Conservation (phyloP, 805 yeast species). For the Wickerhamomyces ciferrii region DNA sequence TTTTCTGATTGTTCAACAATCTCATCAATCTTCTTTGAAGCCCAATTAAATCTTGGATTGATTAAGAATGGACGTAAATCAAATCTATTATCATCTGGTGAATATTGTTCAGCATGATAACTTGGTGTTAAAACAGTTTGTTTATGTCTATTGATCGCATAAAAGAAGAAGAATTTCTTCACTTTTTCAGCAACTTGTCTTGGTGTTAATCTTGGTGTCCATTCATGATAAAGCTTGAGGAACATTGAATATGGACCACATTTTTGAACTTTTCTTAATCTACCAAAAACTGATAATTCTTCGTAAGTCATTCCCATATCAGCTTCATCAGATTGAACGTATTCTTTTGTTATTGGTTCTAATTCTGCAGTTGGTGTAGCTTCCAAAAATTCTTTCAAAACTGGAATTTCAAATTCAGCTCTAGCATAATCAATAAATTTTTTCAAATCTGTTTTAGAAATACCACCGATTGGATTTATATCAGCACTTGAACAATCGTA, state of each 20-base stretch:
- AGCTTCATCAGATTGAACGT: conserved; percentile 92
- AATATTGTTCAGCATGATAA: conserved; percentile 96
- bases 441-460: conserved; percentile 90
- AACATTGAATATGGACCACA: conserved; percentile 98
- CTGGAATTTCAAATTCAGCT: conserved; percentile 63
- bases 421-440: conserved; percentile 80
- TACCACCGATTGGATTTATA: conserved; percentile 97
- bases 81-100: conserved; percentile 96
- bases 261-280: conserved; percentile 84
- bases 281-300: conserved; percentile 87
- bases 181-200: conserved; percentile 88
- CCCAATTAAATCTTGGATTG: conserved; percentile 85
- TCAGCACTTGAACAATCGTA: conserved; percentile 98
- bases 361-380: conserved; percentile 98
- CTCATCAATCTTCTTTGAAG: conserved; percentile 81
- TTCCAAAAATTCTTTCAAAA: conserved; percentile 68
- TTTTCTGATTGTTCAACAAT: conserved; percentile 55
- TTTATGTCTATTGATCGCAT: conserved; percentile 94
- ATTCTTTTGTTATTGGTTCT: conserved; percentile 89
- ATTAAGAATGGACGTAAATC: conserved; percentile 95
- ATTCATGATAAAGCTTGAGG: conserved; percentile 79
- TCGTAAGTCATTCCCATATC: conserved; percentile 99
- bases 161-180: conserved; percentile 85
- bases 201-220: conserved; percentile 85
- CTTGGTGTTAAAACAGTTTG: conserved; percentile 97